Evolutionary conservation across 805 yeast genomes (phyloP).

Genomic region (Tanozyma kutaoensis): DNA sequence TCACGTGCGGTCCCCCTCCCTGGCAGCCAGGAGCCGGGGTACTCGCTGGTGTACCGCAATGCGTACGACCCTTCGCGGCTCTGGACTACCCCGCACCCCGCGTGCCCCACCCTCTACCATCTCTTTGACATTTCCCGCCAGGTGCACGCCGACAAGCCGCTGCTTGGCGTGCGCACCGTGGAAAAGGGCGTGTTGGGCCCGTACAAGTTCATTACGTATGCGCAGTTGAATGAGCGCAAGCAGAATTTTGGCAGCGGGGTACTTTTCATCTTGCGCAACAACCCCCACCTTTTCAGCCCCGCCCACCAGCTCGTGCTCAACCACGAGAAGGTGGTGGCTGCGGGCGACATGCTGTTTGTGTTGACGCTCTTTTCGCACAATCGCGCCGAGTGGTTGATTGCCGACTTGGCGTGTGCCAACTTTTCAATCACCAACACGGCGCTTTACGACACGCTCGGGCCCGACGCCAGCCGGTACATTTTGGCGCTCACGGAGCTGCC

Average conservation of each 20-base stretch:
- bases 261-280: conserved; percentile 10
- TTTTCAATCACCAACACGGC: conserved; percentile 20
- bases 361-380: conserved; percentile 46
- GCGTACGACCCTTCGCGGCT: conserved; percentile 1
- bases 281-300: conserved; percentile 15
- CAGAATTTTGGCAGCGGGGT: conserved; percentile 6
- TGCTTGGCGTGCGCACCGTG: conserved; percentile 3
- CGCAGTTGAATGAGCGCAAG: conserved; percentile 1
- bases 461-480: conserved; percentile 50
- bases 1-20: too few species aligned
- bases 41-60: conserved; percentile 6
- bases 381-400: conserved; percentile 52
- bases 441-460: conserved; percentile 24
- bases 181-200: conserved; percentile 4
- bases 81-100: conserved; percentile 5
- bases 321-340: conserved; percentile 3
- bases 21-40: conserved; percentile 2
- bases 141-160: conserved; percentile 1
- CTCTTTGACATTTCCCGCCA: conserved; percentile 3
- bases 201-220: conserved; percentile 4
- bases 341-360: conserved; percentile 29
- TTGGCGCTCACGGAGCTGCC: conserved; percentile 51
- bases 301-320: conserved; percentile 13
- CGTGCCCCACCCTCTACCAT: conserved; percentile 4
- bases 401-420: conserved; percentile 56